phyloP scores from a whole-genome alignment of 2,329 filamentous ascomycete genomes.

The Colletotrichum liriopes region DNA sequence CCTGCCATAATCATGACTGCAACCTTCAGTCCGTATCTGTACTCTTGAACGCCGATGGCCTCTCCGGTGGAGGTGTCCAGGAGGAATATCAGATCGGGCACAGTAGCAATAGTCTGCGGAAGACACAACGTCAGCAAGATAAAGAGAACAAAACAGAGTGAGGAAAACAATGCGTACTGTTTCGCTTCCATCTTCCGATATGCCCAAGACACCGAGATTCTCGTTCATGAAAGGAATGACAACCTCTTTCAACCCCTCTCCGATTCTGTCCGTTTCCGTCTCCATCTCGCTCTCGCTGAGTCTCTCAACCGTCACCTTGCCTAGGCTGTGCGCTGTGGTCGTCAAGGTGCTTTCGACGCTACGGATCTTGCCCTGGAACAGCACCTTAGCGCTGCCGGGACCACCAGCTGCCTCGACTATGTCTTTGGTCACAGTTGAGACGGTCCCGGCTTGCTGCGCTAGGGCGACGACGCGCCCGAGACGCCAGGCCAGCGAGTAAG shows the following conservation, averaged over 20 bases:
- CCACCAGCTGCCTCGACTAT: conserved; percentile 58
- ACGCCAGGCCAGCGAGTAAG: conserved; percentile 57
- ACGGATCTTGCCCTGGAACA: conserved; percentile 50
- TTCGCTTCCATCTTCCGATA: conserved; percentile 43
- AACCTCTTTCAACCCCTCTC: conserved; percentile 45
- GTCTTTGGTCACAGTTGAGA: conserved; percentile 57
- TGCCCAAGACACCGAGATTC: conserved; percentile 43
- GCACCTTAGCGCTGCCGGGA: conserved; percentile 44
- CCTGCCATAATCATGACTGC: conserved; percentile 43
- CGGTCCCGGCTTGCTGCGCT: conserved; percentile 58
- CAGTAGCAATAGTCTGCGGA: conserved; percentile 51
- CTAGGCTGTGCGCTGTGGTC: conserved; percentile 59
- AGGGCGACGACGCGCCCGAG: conserved; percentile 67
- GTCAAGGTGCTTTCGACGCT: conserved; percentile 58
- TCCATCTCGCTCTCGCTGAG: conserved; percentile 56
- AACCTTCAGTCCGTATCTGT: conserved; percentile 49
- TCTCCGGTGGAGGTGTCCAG: conserved; percentile 55
- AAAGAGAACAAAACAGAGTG: not conserved
- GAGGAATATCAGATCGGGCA: conserved; percentile 59
- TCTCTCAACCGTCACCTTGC: conserved; percentile 58
- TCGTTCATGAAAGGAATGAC: conserved; percentile 45
- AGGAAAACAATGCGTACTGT: conserved; percentile 39
- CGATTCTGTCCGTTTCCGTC: conserved; percentile 49
- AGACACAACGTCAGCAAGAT: conserved; percentile 5
- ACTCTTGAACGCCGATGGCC: conserved; percentile 57